Evolutionary conservation across 2,329 filamentous ascomycete genomes (phyloP), one percentile per base, ranked within the genome.

Genomic region (Hypomyces rosellus): DNA sequence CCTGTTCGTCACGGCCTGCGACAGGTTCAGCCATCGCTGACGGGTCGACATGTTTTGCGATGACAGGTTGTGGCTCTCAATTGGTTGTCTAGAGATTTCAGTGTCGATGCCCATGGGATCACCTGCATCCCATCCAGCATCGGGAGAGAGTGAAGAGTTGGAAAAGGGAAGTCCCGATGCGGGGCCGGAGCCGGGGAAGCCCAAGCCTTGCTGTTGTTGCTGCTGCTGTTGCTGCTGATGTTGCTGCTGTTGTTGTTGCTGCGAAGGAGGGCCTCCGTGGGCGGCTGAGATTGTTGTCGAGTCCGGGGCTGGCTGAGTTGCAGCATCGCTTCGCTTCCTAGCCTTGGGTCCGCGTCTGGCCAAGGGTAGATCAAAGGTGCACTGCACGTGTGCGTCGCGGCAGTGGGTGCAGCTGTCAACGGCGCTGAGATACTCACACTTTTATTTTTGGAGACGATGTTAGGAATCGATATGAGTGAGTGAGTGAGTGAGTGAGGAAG

Each of bases 331-430:
- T 33, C 52, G 53, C 49, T 58, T 60, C 51, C 58, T 61, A n/a
- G 59, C 54, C 43, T 72, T 72, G 13, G 69, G 69, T 1, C 69
- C 69, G 48, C 69, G 61, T 54, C 66, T 60, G 9, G 63, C 67
- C 34, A 69, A 55, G 30, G 69, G 69, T 44, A 71, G 46, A 41
- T 71, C 55, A 53, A 71, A 72, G 3, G 61, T 68, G 53, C 69
- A 72, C 51, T 56, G 51, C 46, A 59, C 57, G 7, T 58, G 61
- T 30, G 63, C 61, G 45, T 65, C 57, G 20, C 61, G 63, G 55
- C 69, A 72, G 40, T 61, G 63, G 20, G 61, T 62, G 50, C 66
- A 68, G 49, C 59, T 57, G 12, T 52, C 52, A 33, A 51, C 54
- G 1, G 55, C 42, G 22, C 54, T 54, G 39, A 56, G 45, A 50